phyloP scores from a whole-genome alignment of 495 filamentous ascomycete genomes.

The Peziza echinospora region DNA sequence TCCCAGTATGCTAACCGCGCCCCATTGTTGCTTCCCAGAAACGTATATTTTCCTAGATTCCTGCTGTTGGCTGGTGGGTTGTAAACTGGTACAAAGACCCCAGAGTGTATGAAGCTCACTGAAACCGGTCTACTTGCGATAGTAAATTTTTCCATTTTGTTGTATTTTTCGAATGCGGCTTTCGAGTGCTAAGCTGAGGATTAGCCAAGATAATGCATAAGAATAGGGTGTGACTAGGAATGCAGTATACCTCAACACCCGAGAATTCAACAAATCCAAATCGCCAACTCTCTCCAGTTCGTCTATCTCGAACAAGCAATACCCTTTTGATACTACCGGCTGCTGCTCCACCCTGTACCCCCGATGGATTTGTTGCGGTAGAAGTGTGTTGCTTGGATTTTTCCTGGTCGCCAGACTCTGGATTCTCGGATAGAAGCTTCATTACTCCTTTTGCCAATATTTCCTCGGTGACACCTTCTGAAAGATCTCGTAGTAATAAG shows the following conservation, averaged over 20 bases:
- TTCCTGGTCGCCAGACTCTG: conserved; percentile 6
- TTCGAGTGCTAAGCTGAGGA: conserved; percentile 42
- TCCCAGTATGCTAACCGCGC: conserved; percentile 70
- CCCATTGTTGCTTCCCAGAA: conserved; percentile 42
- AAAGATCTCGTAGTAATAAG: conserved; percentile 55
- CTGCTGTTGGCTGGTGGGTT: conserved; percentile 23
- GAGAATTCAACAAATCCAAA: conserved; percentile 83
- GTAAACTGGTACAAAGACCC: conserved; percentile 63
- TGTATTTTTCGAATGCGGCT: conserved; percentile 52
- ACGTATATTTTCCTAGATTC: conserved; percentile 41
- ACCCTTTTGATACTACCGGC: conserved; percentile 58
- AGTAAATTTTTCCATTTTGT: conserved; percentile 60
- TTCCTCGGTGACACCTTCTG: conserved; percentile 51
- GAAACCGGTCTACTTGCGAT: conserved; percentile 57
- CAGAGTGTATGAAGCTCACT: conserved; percentile 62
- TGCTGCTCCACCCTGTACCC: conserved; percentile 35
- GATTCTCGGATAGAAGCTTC: conserved; percentile 33
- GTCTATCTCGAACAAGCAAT: conserved; percentile 54
- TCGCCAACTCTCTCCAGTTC: conserved; percentile 55
- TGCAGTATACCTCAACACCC: conserved; percentile 16
- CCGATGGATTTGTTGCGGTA: too few species aligned
- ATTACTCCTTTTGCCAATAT: conserved; percentile 56
- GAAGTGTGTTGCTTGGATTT: conserved; percentile 8
- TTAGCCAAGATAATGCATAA: too few species aligned
- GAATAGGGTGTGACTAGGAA: too few species aligned